These are phyloP conservation scores for Aspergillus neotritici DNA, from an alignment of 2,329 filamentous ascomycete genomes.

Conservation along the genomic window DNA sequence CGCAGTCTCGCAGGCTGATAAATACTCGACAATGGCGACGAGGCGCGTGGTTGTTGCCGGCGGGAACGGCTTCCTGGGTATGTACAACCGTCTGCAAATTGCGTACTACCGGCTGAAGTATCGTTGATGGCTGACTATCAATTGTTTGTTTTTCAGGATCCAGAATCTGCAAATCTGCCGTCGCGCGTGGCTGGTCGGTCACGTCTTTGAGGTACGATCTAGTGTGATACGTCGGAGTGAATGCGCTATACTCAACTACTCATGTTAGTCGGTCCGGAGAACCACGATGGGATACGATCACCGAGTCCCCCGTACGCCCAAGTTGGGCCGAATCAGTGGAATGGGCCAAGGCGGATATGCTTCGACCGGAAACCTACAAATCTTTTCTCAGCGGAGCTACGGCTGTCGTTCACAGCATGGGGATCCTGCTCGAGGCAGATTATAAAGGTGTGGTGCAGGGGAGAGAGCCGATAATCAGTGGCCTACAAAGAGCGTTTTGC, in stretches of 20 bases:
- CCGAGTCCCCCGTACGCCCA: constrained; percentile 64
- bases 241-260: constrained; percentile 3
- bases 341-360: constrained; percentile 85
- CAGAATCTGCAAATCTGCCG: constrained; percentile 85
- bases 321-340: constrained; percentile 75
- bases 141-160: constrained; percentile 43
- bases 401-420: constrained; percentile 90
- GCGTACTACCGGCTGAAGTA: constrained; percentile 3
- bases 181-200: constrained; percentile 81
- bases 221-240: background rate
- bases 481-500: constrained; percentile 73
- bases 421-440: constrained; percentile 92
- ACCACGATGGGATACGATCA: constrained; percentile 75
- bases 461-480: constrained; percentile 71
- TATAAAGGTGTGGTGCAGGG: constrained; percentile 91
- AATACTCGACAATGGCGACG: constrained; percentile 44
- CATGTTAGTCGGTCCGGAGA: constrained; percentile 73
- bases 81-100: constrained; percentile 18
- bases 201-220: constrained; percentile 73
- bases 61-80: constrained; percentile 84
- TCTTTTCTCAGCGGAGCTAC: constrained; percentile 69
- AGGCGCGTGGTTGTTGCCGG: constrained; percentile 88
- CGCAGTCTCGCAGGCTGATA: constrained; percentile 5
- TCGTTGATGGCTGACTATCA: background rate
- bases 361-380: constrained; percentile 74